phyloP scores from a whole-genome alignment of 768 basidiomycete species.

The Lepiota brunneoincarnata region DNA sequence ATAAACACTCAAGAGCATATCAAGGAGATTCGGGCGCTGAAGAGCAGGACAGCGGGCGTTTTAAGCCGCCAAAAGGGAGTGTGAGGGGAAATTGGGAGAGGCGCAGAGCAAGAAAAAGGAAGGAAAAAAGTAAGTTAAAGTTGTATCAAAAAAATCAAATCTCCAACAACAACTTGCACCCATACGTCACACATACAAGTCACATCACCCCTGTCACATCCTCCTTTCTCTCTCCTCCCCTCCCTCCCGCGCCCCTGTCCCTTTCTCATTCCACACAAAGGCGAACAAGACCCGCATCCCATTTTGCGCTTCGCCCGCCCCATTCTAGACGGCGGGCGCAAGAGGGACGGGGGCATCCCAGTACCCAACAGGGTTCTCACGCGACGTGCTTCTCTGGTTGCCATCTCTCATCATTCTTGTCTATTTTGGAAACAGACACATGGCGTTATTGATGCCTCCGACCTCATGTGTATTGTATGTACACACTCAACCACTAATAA shows the following conservation, averaged over 20 bases:
- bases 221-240: constrained; percentile 1
- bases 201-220: constrained; percentile 5
- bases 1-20: constrained; percentile 28
- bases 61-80: constrained; percentile 36
- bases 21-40: constrained; percentile 21
- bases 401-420: constrained; percentile 5
- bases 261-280: not conserved
- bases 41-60: constrained; percentile 23
- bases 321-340: not conserved
- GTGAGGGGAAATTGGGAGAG: constrained; percentile 23
- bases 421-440: not conserved
- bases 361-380: not conserved
- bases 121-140: constrained; percentile 6
- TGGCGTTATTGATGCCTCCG: not conserved
- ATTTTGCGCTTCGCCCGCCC: too few relatives aligned
- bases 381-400: not conserved
- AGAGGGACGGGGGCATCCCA: not conserved
- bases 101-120: constrained; percentile 10
- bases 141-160: not conserved
- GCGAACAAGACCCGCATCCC: too few relatives aligned
- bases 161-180: constrained; percentile 1
- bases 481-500: too few relatives aligned
- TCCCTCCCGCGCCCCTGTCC: too few relatives aligned
- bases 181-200: constrained; percentile 6
- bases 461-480: not conserved